A percentile compares a stretch with the other conserved stretches of the same genome.
These are phyloP conservation scores for cucumber (Cucumis sativus) DNA, from an alignment of 306 rosid species.

Conservation along the genomic window DNA sequence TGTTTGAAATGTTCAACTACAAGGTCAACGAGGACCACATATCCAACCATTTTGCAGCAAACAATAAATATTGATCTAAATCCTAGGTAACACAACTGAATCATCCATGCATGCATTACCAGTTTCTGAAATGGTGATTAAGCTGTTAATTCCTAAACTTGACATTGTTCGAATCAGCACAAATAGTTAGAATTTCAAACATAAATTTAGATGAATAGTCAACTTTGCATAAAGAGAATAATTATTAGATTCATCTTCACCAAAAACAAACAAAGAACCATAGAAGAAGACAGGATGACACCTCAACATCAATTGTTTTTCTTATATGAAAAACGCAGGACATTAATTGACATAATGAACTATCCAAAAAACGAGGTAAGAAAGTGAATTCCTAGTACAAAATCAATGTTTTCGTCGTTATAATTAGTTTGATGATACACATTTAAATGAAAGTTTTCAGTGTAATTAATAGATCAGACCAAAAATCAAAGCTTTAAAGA, in stretches of 20 bases:
- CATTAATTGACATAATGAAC: neutral
- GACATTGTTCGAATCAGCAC: neutral
- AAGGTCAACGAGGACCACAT: neutral
- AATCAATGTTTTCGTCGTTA: neutral
- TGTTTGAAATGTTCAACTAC: neutral
- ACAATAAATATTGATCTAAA: neutral
- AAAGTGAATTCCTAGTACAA: neutral
- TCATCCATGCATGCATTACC: neutral
- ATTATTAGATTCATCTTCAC: neutral
- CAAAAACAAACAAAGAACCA: neutral
- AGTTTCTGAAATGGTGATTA: neutral
- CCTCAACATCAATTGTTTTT: neutral
- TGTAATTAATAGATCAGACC: neutral
- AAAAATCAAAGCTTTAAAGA: neutral
- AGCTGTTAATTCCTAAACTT: neutral
- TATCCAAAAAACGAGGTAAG: neutral
- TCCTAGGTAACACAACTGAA: neutral
- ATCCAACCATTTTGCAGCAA: slow-evolving; percentile 1
- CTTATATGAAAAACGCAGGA: neutral
- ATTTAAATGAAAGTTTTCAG: neutral
- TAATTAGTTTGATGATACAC: neutral
- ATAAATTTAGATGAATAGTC: neutral
- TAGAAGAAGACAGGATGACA: neutral
- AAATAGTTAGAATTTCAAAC: neutral
- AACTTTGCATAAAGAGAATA: neutral